Evolutionary conservation across 2,329 filamentous ascomycete genomes (phyloP).

Genomic region (Aspergillus hiratsukae): DNA sequence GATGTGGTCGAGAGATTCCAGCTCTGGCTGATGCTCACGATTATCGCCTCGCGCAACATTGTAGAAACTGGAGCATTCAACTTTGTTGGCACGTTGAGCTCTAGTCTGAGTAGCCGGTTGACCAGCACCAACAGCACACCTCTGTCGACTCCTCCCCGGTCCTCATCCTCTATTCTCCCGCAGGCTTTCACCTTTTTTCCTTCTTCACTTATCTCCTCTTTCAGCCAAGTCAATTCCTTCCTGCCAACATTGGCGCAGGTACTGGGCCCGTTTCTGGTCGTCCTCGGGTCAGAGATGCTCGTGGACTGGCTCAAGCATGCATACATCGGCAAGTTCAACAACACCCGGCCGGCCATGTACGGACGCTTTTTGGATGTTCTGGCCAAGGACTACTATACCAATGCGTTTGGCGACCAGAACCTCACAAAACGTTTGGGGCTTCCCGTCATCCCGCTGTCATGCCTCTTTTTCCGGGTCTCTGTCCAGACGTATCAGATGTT

Average conservation of each 20-base stretch:
- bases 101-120: slow-evolving; percentile 28
- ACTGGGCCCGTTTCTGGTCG: slow-evolving; percentile 85
- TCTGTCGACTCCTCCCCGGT: slow-evolving; percentile 53
- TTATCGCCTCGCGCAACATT: slow-evolving; percentile 93
- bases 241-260: slow-evolving; percentile 64
- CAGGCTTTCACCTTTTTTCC: slow-evolving; percentile 75
- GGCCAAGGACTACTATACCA: slow-evolving; percentile 96
- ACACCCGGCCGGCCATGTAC: slow-evolving; percentile 87
- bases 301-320: slow-evolving; percentile 97
- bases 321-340: slow-evolving; percentile 98
- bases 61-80: slow-evolving; percentile 89
- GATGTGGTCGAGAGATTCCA: slow-evolving; percentile 97
- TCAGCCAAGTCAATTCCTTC: slow-evolving; percentile 41
- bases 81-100: slow-evolving; percentile 36
- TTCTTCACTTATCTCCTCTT: slow-evolving; percentile 52
- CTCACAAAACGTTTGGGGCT: slow-evolving; percentile 84
- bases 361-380: slow-evolving; percentile 85
- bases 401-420: slow-evolving; percentile 87
- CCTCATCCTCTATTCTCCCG: slow-evolving; percentile 69
- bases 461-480: slow-evolving; percentile 87
- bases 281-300: slow-evolving; percentile 92
- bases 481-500: slow-evolving; percentile 99
- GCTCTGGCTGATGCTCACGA: slow-evolving; percentile 93
- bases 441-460: slow-evolving; percentile 86
- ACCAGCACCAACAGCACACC: slow-evolving; percentile 45